These are phyloP conservation scores for Boletus rubescentipes DNA, from an alignment of 768 basidiomycete genomes.

Conservation along the genomic window DNA sequence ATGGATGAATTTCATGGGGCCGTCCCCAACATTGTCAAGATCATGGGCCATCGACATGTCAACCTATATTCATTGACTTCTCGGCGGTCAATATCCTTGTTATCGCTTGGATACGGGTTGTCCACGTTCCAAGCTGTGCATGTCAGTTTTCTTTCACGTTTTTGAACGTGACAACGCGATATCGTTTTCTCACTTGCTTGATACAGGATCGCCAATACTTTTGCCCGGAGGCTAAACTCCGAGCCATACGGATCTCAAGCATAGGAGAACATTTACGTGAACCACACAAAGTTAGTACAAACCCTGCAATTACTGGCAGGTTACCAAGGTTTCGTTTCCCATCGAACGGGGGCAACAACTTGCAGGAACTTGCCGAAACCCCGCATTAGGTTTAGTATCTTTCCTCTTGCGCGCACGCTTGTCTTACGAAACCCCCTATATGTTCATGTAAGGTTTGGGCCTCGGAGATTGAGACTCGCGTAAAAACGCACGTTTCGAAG, in stretches of 20 bases:
- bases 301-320: background rate
- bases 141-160: background rate
- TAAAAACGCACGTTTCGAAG: background rate
- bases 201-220: background rate
- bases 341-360: background rate
- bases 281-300: background rate
- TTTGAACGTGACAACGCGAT: background rate
- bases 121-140: background rate
- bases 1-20: background rate
- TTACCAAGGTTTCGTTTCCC: background rate
- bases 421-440: background rate
- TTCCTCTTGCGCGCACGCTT: background rate
- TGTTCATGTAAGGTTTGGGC: background rate
- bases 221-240: background rate
- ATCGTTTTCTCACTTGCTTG: background rate
- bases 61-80: background rate
- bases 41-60: background rate
- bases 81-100: too few species aligned
- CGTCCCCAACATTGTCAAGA: background rate
- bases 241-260: background rate
- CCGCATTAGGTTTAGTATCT: background rate
- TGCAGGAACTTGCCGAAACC: background rate
- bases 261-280: background rate
- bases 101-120: background rate
- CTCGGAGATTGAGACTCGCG: background rate